Base-by-base conservation (phyloP, 306 rosid species). In the Echinosophora koreensis region DNA sequence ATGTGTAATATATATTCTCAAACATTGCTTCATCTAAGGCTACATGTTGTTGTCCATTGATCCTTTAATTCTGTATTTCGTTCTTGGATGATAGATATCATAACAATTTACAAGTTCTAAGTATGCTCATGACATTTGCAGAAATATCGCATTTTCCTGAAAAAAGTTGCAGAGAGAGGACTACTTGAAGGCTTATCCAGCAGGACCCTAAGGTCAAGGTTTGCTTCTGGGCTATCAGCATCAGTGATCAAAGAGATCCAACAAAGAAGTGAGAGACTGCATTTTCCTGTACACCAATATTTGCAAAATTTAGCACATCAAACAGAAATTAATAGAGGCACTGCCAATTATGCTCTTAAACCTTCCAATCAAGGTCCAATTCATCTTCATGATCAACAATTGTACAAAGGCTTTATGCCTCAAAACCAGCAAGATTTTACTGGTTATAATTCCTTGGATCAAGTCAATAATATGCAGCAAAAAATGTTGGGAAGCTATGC, bases 111-210 rank as follows among this genome's bases (percentile, higher is more conserved):
- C 2, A 30, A 30, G 32, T 30, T 8, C 15, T 35, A n/a, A 0
- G 12, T 47, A 64, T 71, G 49, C 17, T 1, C 2, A 18, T 37
- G 8, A 52, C 35, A 37, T n/a, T 34, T 78, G 77, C 88, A 92
- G 97, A 92, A 90, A 59, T 88, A 92, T 73, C 87, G 93, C 0
- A 27, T 82, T 2, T 92, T 92, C 77, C 62, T 87, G 28, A 87
- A 32, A 11, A 69, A 54, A 35, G 87, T 92, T 32, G 76, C 86
- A 0, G 85, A 81, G 11, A 86, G 54, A 62, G 89, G 85, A n/a
- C n/a, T 58, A 5, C 0, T 42, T 11, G 84, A 60, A 37, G 78
- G 83, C 34, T 5, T 85, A 75, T 73, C 89, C 0, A 78, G 80
- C 0, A 85, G 78, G 34, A 60, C 66, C 2, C 42, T 79, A 27